Evolutionary conservation across 345 rosid genomes (phyloP), one percentile per base, ranked within the genome.

Genomic region (Eucalyptus brandiana): DNA sequence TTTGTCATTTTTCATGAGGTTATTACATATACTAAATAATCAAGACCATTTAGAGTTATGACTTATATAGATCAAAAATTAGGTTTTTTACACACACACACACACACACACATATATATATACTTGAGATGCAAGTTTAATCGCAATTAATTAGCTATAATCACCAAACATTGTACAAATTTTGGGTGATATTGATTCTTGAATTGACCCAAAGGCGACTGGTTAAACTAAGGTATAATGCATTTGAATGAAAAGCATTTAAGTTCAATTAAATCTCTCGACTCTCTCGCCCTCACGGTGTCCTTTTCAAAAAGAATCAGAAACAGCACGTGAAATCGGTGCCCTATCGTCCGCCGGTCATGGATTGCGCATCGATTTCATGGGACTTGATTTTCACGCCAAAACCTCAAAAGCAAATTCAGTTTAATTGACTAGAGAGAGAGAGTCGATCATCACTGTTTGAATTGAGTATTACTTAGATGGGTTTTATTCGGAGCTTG

Each of bases 401-500:
- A n/a, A 14, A n/a, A 65, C 72, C 17, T 65, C 34, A n/a, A 12
- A 93, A 90, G 88, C 94, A 65, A n/a, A n/a, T 65, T 65, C 72
- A 1, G 72, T 15, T 15, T 30, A 65, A 65, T n/a, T 65, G 9
- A 65, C 34, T n/a, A 16, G 37, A n/a, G 11, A 8, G 11, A 8
- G 56, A 34, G 10, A 32, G 80, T 69, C 24, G 24, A 69, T 69
- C 37, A 5, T 69, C 80, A 17, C 42, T 34, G 42, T 9, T 69
- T 17, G 12, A 69, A 69, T 32, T 69, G 24, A 69, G 80, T 2
- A 69, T 65, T 8, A n/a, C 76, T n/a, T 51, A 28, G 28, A 54
- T 80, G 48, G 9, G 17, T 50, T 42, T 15, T 7, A 47, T 85
- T 32, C 2, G 49, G 37, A 51, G 37, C 1, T 87, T 18, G 40